phyloP scores from a whole-genome alignment of 2,329 filamentous ascomycete genomes.

The Coleophoma eucalyptorum region DNA sequence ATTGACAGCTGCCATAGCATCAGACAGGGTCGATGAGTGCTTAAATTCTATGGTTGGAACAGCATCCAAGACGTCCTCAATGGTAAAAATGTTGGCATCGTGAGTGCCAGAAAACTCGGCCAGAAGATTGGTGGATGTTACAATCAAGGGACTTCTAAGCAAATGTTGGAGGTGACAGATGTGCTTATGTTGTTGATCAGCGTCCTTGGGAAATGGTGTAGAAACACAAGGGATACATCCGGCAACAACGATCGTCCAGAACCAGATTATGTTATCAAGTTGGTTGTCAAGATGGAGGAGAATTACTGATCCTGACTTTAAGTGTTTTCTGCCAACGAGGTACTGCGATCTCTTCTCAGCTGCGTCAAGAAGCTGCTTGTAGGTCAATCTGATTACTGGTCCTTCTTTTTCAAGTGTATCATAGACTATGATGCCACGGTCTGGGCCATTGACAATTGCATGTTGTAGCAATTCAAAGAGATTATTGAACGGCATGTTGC shows the following conservation, averaged over 20 bases:
- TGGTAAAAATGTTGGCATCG: slow-evolving; percentile 6
- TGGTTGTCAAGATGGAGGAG: slow-evolving; percentile 32
- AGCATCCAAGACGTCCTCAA: slow-evolving; percentile 5
- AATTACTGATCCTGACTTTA: slow-evolving; percentile 6
- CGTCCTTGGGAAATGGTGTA: slow-evolving; percentile 26
- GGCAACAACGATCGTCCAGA: slow-evolving; percentile 34
- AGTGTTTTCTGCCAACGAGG: not conserved
- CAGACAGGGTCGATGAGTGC: not conserved
- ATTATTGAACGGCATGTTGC: not conserved
- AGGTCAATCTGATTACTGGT: not conserved
- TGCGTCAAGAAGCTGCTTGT: not conserved
- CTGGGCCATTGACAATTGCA: not conserved
- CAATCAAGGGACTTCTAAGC: slow-evolving; percentile 20
- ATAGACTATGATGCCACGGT: not conserved
- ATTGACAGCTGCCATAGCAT: too few relatives aligned
- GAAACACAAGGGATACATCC: slow-evolving; percentile 34
- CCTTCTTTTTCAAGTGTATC: not conserved
- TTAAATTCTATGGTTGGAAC: not conserved
- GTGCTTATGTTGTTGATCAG: slow-evolving; percentile 23
- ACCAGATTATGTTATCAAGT: slow-evolving; percentile 33
- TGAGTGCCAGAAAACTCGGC: slow-evolving; percentile 13
- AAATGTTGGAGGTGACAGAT: slow-evolving; percentile 22
- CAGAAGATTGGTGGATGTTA: slow-evolving; percentile 15
- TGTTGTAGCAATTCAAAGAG: not conserved
- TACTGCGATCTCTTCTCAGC: not conserved